Evolutionary conservation across 352 stramenopile genomes (phyloP).

Genomic region (Peronospora destructor): DNA sequence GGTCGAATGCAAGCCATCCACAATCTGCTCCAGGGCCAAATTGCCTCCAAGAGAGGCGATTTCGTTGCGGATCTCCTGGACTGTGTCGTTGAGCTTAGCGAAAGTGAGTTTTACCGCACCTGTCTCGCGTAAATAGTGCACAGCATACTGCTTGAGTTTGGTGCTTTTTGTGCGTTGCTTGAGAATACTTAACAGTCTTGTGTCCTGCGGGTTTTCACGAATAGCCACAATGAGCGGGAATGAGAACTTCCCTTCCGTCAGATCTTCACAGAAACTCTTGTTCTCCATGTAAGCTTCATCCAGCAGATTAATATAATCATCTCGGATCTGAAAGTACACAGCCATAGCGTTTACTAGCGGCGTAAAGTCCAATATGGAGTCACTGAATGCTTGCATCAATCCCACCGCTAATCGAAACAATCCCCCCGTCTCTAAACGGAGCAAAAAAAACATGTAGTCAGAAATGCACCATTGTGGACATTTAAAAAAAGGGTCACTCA

Average conservation of each 20-base stretch:
- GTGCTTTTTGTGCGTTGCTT: conserved; percentile 94
- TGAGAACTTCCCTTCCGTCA: conserved; percentile 97
- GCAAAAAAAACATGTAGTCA: not conserved
- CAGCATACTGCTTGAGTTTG: conserved; percentile 92
- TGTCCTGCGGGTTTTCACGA: conserved; percentile 64
- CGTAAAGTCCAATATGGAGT: conserved; percentile 64
- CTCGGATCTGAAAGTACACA: conserved; percentile 97
- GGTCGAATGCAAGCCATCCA: conserved; percentile 43
- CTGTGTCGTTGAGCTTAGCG: conserved; percentile 48
- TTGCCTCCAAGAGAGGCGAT: conserved; percentile 55
- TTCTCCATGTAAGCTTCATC: conserved; percentile 95
- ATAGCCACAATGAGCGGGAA: conserved; percentile 85
- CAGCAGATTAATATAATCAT: conserved; percentile 96
- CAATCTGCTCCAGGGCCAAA: conserved; percentile 45
- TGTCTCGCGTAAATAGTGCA: conserved; percentile 74
- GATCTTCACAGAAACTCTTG: conserved; percentile 97
- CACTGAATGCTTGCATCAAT: conserved; percentile 89
- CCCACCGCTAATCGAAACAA: conserved; percentile 95
- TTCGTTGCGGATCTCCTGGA: conserved; percentile 40
- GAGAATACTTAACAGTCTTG: conserved; percentile 91
- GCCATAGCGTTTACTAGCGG: conserved; percentile 90
- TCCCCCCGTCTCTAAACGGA: conserved; percentile 85
- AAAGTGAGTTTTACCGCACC: conserved; percentile 50
- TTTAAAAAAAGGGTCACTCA: conserved; percentile 2
- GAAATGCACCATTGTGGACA: not conserved